Conservation (phyloP, 345 rosid genomes). For the Moricandia arvensis region DNA sequence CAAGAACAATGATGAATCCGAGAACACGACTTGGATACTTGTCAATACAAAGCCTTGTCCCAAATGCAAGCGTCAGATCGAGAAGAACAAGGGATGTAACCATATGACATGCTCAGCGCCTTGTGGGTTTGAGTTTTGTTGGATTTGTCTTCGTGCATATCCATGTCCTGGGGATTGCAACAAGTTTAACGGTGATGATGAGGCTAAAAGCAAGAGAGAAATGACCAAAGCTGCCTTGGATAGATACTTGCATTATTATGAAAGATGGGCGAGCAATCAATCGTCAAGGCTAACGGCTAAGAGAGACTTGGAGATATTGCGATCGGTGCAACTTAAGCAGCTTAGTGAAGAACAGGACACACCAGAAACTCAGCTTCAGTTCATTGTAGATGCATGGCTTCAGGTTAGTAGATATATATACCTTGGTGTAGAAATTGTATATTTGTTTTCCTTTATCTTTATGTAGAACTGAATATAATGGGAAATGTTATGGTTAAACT, state of each 20-base stretch:
- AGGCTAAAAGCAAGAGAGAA: background rate
- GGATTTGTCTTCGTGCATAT: conserved; percentile 9
- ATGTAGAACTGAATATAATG: background rate
- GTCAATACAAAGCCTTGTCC: conserved; percentile 37
- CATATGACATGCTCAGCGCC: conserved; percentile 29
- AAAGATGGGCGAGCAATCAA: conserved; percentile 27
- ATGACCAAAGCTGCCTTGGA: background rate
- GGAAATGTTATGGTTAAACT: background rate
- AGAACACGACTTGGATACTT: conserved; percentile 34
- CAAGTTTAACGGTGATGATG: conserved; percentile 35
- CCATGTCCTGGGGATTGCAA: background rate
- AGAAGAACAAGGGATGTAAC: conserved; percentile 31
- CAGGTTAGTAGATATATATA: conserved; percentile 41
- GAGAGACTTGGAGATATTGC: conserved; percentile 11
- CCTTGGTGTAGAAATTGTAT: background rate
- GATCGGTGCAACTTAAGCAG: conserved; percentile 41
- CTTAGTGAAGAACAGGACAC: conserved; percentile 54
- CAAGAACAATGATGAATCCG: conserved; percentile 14
- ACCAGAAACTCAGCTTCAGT: conserved; percentile 68
- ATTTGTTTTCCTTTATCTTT: background rate
- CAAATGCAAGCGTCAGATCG: conserved; percentile 28
- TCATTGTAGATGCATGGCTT: conserved; percentile 78
- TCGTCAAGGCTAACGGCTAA: conserved; percentile 17
- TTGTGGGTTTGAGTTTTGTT: conserved; percentile 17
- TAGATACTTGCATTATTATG: conserved; percentile 28